A percentile compares a stretch with the other conserved stretches of the same genome.
These are phyloP conservation scores for Gastrolobium villosum DNA, from an alignment of 306 rosid species.

Conservation along the genomic window DNA sequence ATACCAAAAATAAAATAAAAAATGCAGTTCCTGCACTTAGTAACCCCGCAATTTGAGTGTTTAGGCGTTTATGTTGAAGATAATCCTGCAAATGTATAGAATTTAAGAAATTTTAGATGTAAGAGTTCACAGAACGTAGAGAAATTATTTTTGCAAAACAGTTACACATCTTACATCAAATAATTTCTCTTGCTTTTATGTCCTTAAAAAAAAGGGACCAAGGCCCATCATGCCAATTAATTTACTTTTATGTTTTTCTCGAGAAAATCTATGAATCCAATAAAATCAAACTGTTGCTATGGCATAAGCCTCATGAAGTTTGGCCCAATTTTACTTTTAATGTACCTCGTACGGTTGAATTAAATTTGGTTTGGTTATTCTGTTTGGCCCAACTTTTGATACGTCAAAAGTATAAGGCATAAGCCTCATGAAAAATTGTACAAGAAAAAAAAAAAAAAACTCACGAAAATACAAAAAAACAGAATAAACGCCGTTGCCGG, in stretches of 20 bases:
- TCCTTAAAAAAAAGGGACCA: background rate
- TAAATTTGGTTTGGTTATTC: background rate
- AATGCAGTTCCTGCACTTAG: background rate
- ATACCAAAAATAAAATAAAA: background rate
- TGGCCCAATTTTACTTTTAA: too few species aligned
- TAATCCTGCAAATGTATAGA: background rate
- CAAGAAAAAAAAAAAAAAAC: too few species aligned
- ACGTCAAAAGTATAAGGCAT: background rate
- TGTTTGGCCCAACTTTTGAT: background rate
- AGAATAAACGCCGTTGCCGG: slow-evolving; percentile 41
- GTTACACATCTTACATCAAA: background rate
- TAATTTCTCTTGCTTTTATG: background rate
- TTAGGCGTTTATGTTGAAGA: background rate
- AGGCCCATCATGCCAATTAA: background rate
- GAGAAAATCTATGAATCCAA: too few species aligned
- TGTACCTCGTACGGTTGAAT: too few species aligned
- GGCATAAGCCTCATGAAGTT: too few species aligned
- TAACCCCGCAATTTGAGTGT: background rate
- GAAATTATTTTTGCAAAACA: background rate
- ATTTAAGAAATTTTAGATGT: background rate
- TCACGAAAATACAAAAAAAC: too few species aligned
- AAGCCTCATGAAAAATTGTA: too few species aligned
- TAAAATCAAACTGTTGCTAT: background rate
- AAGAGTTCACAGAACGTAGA: background rate
- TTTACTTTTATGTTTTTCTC: too few species aligned